A percentile compares a stretch with the other conserved stretches of the same genome.
phyloP scores from a whole-genome alignment of 2,329 filamentous ascomycete genomes.

The Aspergillus tanneri region DNA sequence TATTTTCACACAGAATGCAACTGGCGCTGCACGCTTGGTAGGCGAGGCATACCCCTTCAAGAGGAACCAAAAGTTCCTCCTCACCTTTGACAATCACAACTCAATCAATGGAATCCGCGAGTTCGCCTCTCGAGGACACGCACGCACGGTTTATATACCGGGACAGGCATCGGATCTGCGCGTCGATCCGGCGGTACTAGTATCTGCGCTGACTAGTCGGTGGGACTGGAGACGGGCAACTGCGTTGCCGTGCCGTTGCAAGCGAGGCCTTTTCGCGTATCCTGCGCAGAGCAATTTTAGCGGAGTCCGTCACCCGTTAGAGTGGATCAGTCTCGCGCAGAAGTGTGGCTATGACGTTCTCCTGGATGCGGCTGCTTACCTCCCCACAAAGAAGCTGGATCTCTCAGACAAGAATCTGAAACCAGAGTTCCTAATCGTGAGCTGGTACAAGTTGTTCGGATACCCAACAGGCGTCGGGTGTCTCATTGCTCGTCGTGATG shows the following conservation, averaged over 20 bases:
- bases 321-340: constrained; percentile 9
- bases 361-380: constrained; percentile 10
- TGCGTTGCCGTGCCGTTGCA: neutral
- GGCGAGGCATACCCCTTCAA: constrained; percentile 10
- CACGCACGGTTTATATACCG: constrained; percentile 11
- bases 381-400: constrained; percentile 7
- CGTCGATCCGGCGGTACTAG: constrained; percentile 3
- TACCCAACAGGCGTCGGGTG: constrained; percentile 12
- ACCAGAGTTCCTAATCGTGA: constrained; percentile 10
- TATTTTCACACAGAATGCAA: constrained; percentile 13
- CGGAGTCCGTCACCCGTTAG: constrained; percentile 11
- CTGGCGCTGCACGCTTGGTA: constrained; percentile 10
- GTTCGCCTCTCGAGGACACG: constrained; percentile 3
- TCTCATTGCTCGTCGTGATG: constrained; percentile 10
- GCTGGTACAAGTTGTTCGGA: constrained; percentile 15
- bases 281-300: constrained; percentile 15
- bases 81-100: constrained; percentile 14
- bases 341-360: constrained; percentile 10
- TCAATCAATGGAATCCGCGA: constrained; percentile 13
- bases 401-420: constrained; percentile 3
- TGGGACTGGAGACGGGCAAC: neutral
- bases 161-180: constrained; percentile 6
- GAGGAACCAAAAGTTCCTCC: constrained; percentile 2
- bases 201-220: neutral
- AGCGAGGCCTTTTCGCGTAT: constrained; percentile 13